Evolutionary conservation across 345 rosid genomes (phyloP), one percentile per base, ranked within the genome.

Genomic region (Boechera divaricarpa): DNA sequence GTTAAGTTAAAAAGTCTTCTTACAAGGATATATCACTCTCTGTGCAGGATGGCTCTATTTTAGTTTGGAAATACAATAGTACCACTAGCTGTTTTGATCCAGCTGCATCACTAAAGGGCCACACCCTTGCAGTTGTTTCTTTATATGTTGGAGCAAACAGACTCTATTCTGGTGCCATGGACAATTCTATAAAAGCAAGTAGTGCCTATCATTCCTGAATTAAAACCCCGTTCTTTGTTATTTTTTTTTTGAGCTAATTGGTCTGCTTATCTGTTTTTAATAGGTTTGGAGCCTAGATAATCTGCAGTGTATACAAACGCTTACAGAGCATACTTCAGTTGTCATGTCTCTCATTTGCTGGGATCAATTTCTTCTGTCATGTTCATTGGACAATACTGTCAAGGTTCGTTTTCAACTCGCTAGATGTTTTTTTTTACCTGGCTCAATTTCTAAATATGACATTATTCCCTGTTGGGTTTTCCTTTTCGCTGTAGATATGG

Each of bases 331-430:
- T 78, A 83, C 89, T 54, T 79, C 90, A 63, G 96, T 96, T n/a
- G 97, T 96, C 54, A 96, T 88, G 98, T 96, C 98, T 57, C 88
- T 95, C 78, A 96, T 95, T 72, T 95, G 98, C 84, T 95, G 98
- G 99, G 99, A 95, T 68, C 98, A 93, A 65, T 96, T 92, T 82
- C 98, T 96, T 81, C 79, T 93, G 67, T 96, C 98, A 45, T 87
- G 99, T 70, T 96, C 99, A 63, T 78, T 96, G 79, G 99, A 96
- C 81, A 74, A 93, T 78, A 91, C 97, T 67, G 78, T 93, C 79
- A 96, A 93, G 94, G 70, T 39, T 53, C 2, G 39, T 18, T 36
- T 28, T 63, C 57, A 76, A 59, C 16, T 60, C 3, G 5, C 52
- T 47, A 6, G 7, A 16, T 5, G 1, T 44, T 29, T 29, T 48